A percentile compares a stretch with the other conserved stretches of the same genome.
phyloP scores from a whole-genome alignment of 2,329 filamentous ascomycete genomes.

The Hymenoscyphus fraxineus region DNA sequence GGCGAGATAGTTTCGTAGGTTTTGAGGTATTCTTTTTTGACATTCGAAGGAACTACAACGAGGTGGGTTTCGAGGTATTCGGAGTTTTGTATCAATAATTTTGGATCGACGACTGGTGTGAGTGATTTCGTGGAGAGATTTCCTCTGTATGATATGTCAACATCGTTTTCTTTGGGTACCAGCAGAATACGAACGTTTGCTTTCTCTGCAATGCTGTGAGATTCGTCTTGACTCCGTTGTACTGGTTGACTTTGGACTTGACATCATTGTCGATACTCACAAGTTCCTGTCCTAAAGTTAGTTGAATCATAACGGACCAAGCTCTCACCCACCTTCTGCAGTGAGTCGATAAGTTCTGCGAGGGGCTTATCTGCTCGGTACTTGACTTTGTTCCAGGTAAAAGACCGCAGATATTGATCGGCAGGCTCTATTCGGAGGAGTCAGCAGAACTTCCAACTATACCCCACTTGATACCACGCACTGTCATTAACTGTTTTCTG shows the following conservation, averaged over 20 bases:
- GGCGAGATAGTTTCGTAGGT: conserved; percentile 83
- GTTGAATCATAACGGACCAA: neutral
- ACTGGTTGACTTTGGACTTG: conserved; percentile 89
- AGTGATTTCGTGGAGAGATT: conserved; percentile 94
- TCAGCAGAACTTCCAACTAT: neutral
- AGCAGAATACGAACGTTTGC: conserved; percentile 64
- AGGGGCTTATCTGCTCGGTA: conserved; percentile 91
- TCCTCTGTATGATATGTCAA: conserved; percentile 52
- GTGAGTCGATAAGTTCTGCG: conserved; percentile 76
- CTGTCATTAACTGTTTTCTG: conserved; percentile 78
- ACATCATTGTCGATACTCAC: conserved; percentile 93
- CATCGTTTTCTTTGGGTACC: neutral
- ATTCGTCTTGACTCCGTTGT: conserved; percentile 85
- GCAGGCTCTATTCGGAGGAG: conserved; percentile 69
- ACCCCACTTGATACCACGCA: conserved; percentile 46
- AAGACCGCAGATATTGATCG: conserved; percentile 84
- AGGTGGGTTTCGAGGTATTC: conserved; percentile 97
- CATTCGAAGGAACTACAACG: conserved; percentile 76
- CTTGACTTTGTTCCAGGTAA: conserved; percentile 96
- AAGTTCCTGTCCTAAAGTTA: conserved; percentile 60
- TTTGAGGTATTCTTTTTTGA: conserved; percentile 83
- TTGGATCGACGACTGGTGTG: conserved; percentile 79
- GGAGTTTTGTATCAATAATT: conserved; percentile 77
- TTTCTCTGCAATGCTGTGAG: conserved; percentile 77
- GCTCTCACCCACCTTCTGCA: conserved; percentile 68